Evolutionary conservation across 768 basidiomycete species (phyloP), one percentile per base, ranked within the genome.

Genomic region (Hydnomerulius pinastri): DNA sequence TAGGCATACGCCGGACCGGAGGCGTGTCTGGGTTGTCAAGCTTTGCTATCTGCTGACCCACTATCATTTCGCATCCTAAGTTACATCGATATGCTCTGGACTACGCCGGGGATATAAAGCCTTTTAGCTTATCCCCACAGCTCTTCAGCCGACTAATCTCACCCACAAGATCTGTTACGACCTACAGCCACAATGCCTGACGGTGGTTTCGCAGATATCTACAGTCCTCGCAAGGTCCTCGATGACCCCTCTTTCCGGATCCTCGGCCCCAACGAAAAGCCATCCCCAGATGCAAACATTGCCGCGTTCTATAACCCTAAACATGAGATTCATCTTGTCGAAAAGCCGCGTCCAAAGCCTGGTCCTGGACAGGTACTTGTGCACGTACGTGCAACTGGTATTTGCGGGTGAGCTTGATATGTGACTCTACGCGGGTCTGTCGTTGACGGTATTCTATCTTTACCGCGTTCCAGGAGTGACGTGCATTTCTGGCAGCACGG

Each of bases 401-500:
- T 86, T 33, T 86, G 85, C 59, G 85, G 85, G 84, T 81, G 57
- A 46, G 79, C 66, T 21, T 13, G 43, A 36, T 47, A 11, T 15
- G 7, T 23, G 13, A 32, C 13, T 23, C 23, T 12, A 36, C 20
- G 13, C 7, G 45, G 15, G 20, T 36, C 17, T 15, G n/a, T 27
- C 11, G 17, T 27, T 38, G 23, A 30, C 23, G n/a, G n/a, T 39
- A 25, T 9, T 12, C 1, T 4, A 15, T 25, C 21, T 7, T 10
- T 13, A 9, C 15, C 12, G 42, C 25, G 47, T 20, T 27, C 49
- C 48, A 86, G 85, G 74, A 85, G 82, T 40, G 85, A 86, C 51
- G 81, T 87, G 56, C 85, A 87, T 61, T 86, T 86, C 64, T 87
- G 85, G 85, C 76, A 84, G 54, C 82, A 86, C 63, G 85, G 85